Evolutionary conservation across 805 yeast genomes (phyloP).

Genomic region (Tetrapisispora phaffii): DNA sequence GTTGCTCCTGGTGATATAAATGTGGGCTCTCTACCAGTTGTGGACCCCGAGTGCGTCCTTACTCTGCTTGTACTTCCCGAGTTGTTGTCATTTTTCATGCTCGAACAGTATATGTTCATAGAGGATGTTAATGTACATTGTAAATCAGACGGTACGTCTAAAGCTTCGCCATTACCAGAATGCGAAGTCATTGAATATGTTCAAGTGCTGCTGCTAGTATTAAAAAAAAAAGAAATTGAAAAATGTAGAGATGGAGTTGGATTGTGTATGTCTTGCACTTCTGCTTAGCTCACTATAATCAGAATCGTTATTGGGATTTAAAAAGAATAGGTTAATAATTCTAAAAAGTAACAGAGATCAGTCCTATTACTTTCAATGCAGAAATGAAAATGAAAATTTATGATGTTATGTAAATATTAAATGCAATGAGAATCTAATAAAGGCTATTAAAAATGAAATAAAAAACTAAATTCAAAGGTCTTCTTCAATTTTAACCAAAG

Average conservation of each 20-base stretch:
- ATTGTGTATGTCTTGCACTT: background rate
- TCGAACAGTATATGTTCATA: background rate
- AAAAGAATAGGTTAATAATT: background rate
- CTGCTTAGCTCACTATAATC: background rate
- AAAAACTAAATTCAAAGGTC: no score
- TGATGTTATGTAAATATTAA: background rate
- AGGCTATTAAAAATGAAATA: no score
- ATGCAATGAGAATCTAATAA: no score
- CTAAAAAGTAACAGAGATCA: background rate
- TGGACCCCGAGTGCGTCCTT: background rate
- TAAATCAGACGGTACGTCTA: conserved; percentile 23
- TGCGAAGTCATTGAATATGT: background rate
- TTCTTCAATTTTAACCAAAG: no score
- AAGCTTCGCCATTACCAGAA: conserved; percentile 11
- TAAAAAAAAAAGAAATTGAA: background rate
- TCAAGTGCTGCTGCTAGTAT: background rate
- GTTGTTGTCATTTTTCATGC: background rate
- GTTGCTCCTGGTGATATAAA: background rate
- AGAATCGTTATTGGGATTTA: background rate
- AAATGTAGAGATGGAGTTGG: no score
- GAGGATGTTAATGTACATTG: conserved; percentile 13
- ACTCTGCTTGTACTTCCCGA: background rate
- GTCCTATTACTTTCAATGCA: background rate
- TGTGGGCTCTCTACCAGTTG: background rate
- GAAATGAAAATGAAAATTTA: no score